Base-by-base conservation (phyloP, 2,329 filamentous ascomycete genomes). In the Paecilomyces fulvus region DNA sequence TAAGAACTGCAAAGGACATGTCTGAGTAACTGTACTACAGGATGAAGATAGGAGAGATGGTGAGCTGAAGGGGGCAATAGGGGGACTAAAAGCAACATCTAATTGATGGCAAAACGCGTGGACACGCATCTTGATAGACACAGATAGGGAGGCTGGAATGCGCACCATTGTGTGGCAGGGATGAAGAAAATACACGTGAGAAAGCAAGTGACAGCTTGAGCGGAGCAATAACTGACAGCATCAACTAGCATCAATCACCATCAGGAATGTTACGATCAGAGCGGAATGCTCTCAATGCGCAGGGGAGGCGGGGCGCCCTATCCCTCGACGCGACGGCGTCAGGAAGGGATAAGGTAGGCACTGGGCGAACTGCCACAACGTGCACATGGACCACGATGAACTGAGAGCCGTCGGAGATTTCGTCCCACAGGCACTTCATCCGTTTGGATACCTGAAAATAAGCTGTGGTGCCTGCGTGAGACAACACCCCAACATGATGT, bases 131-230 rank as follows among this genome's bases (percentile, higher is more conserved):
- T 52, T 43, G 37, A 43, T 9, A 53, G 52, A 37, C 37, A 37
- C 33, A 28, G 52, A 55, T 25, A 43, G 52, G 59, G 61, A 60
- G 58, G 51, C 52, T 55, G 55, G 60, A 63, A 60, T 63, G 60
- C 57, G 54, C 54, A 53, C 37, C 54, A 37, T 37, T 48, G 49
- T 43, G 53, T 59, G 57, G 57, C 57, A 14, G 53, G 59, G 20
- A 58, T 69, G 80, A 80, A n/a, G 80, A 5, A 92, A 88, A 49
- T 17, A 43, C 37, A 43, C 8, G 33, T 6, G 12, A n/a, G 37
- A 43, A 12, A 17, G 14, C 1, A 43, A 43, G 5, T 43, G 37
- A 49, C 12, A 49, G 48, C 20, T 9, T 10, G 8, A 10, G 20
- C 48, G 14, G 10, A 3, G 48, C 10, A 49, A 28, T 23, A 9